A percentile compares a stretch with the other conserved stretches of the same genome.
Conservation (phyloP, 1,139 yeast species). For the Protomyces pachydermus region DNA sequence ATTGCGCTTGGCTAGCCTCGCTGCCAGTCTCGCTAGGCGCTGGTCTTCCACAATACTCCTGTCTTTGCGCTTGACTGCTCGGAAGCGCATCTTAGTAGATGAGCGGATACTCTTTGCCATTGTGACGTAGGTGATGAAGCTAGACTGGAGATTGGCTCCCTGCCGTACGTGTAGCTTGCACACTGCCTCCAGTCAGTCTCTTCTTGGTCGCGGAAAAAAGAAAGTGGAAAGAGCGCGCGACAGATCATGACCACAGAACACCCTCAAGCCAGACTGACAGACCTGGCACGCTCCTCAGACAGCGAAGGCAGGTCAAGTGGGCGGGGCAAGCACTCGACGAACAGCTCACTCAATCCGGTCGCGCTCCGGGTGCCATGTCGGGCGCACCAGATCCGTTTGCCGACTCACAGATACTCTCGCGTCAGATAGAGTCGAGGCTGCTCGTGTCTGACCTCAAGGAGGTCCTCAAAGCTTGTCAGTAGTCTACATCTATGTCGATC, state of each 20-base stretch:
- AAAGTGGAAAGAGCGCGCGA: background rate
- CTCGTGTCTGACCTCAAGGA: slow-evolving; percentile 25
- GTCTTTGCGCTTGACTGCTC: slow-evolving; percentile 16
- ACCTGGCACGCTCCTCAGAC: background rate
- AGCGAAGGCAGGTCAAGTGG: too few species aligned
- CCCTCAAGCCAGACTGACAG: background rate
- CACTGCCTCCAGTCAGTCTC: too few species aligned
- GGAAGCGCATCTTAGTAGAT: slow-evolving; percentile 21
- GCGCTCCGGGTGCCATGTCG: slow-evolving; percentile 9
- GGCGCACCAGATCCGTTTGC: slow-evolving; percentile 6
- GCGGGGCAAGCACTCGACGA: too few species aligned
- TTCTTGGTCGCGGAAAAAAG: too few species aligned
- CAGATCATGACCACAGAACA: background rate
- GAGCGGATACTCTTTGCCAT: slow-evolving; percentile 27
- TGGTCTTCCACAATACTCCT: slow-evolving; percentile 20
- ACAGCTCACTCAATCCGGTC: too few species aligned
- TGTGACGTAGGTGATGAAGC: too few species aligned
- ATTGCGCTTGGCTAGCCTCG: slow-evolving; percentile 13
- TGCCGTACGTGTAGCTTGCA: too few species aligned
- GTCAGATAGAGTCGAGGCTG: slow-evolving; percentile 23
- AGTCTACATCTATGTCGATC: too few species aligned
- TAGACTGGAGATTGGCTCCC: too few species aligned
- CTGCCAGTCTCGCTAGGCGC: slow-evolving; percentile 18
- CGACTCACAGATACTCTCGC: slow-evolving; percentile 9
- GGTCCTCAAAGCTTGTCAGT: slow-evolving; percentile 18